phyloP scores from a whole-genome alignment of 2,329 filamentous ascomycete genomes.

The Botrytis deweyae region DNA sequence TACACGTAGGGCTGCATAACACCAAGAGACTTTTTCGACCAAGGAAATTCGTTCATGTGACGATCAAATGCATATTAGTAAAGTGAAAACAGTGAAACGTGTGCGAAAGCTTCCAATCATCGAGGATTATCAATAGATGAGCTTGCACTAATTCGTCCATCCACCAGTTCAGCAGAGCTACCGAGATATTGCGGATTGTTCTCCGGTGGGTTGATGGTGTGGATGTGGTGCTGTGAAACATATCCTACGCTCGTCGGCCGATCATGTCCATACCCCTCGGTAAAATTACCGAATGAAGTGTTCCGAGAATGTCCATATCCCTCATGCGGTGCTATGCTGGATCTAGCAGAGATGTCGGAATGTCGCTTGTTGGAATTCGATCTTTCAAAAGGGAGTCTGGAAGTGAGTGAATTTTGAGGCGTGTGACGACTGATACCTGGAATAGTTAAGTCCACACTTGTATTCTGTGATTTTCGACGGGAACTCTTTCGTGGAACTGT shows the following conservation, averaged over 20 bases:
- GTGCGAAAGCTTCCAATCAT: background rate
- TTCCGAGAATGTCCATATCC: constrained; percentile 44
- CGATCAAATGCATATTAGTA: constrained; percentile 16
- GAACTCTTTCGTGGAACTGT: constrained; percentile 73
- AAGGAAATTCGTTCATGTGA: constrained; percentile 24
- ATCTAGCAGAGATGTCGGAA: constrained; percentile 52
- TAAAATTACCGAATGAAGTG: constrained; percentile 30
- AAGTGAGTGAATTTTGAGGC: constrained; percentile 33
- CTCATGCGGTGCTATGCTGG: constrained; percentile 50
- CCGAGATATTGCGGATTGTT: constrained; percentile 49
- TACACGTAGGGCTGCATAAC: constrained; percentile 19
- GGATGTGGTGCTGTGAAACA: constrained; percentile 59
- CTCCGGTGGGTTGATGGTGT: constrained; percentile 51
- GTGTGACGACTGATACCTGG: constrained; percentile 26
- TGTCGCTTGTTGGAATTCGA: constrained; percentile 52
- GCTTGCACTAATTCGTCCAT: constrained; percentile 38
- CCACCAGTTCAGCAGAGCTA: constrained; percentile 57
- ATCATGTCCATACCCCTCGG: constrained; percentile 45
- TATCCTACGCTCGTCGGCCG: constrained; percentile 55
- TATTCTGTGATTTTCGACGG: constrained; percentile 48
- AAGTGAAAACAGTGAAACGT: constrained; percentile 17
- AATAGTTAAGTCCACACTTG: constrained; percentile 28
- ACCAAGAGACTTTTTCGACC: constrained; percentile 21
- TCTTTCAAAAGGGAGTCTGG: constrained; percentile 56
- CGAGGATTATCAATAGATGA: constrained; percentile 31